A percentile compares a stretch with the other conserved stretches of the same genome.
These are phyloP conservation scores for Leccinum subgranulosum DNA, from an alignment of 768 basidiomycete genomes.

Conservation along the genomic window DNA sequence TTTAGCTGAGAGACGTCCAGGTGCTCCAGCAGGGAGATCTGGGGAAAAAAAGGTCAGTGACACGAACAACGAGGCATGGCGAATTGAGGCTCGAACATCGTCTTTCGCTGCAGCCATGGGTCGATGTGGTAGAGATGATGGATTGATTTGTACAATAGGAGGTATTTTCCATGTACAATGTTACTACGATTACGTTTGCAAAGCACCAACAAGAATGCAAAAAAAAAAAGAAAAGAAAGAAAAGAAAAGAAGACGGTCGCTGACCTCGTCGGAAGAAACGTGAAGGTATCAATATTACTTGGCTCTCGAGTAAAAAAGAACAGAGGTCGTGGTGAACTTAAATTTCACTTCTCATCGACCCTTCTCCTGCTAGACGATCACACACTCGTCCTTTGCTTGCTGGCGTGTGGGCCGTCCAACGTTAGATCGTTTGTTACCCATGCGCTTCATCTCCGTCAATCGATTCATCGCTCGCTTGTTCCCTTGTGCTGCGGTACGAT, in stretches of 20 bases:
- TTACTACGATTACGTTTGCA: slow-evolving; percentile 2
- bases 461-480: slow-evolving; percentile 97
- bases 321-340: slow-evolving; percentile 6
- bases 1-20: slow-evolving; percentile 59
- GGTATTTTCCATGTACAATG: slow-evolving; percentile 5
- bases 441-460: slow-evolving; percentile 91
- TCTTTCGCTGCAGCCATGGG: slow-evolving; percentile 27
- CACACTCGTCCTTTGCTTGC: slow-evolving; percentile 92
- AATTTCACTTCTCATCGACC: slow-evolving; percentile 5
- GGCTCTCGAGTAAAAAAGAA: background rate
- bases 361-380: slow-evolving; percentile 57
- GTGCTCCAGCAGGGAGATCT: slow-evolving; percentile 56
- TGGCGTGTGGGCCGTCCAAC: slow-evolving; percentile 86
- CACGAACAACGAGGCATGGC: background rate
- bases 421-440: slow-evolving; percentile 75
- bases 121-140: background rate
- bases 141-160: slow-evolving; percentile 10
- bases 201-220: slow-evolving; percentile 17
- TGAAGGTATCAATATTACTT: slow-evolving; percentile 13
- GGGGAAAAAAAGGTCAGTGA: slow-evolving; percentile 3
- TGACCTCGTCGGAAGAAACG: slow-evolving; percentile 4
- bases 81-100: slow-evolving; percentile 23
- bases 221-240: background rate
- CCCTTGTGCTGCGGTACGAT: slow-evolving; percentile 70
- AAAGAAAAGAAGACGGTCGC: background rate